A percentile compares a stretch with the other conserved stretches of the same genome.
Conservation (phyloP, 2,329 filamentous ascomycete species). For the Colletotrichum sp. region DNA sequence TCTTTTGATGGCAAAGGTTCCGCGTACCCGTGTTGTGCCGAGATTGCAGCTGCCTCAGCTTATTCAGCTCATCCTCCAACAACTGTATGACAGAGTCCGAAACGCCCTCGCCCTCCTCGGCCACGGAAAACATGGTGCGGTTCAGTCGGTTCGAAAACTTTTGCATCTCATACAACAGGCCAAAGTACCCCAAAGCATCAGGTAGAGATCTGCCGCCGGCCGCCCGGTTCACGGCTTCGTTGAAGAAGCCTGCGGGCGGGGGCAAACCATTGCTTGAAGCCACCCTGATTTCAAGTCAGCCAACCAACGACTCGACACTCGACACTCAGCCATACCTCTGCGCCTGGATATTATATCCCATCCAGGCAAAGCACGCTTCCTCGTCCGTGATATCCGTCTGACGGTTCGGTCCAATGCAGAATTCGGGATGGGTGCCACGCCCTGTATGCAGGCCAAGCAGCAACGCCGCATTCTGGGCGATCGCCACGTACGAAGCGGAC, state of each 20-base stretch:
- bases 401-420: slow-evolving; percentile 44
- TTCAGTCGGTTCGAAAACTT: slow-evolving; percentile 55
- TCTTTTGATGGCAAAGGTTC: background rate
- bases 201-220: slow-evolving; percentile 43
- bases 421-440: slow-evolving; percentile 54
- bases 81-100: slow-evolving; percentile 50
- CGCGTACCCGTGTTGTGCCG: slow-evolving; percentile 50
- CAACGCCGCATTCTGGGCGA: slow-evolving; percentile 52
- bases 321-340: slow-evolving; percentile 43
- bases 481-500: slow-evolving; percentile 50
- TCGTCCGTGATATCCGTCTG: slow-evolving; percentile 52
- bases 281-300: slow-evolving; percentile 30
- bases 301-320: background rate
- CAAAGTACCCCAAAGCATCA: slow-evolving; percentile 49
- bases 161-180: slow-evolving; percentile 53
- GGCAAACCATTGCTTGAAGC: slow-evolving; percentile 51
- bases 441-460: slow-evolving; percentile 58
- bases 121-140: slow-evolving; percentile 50
- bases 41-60: slow-evolving; percentile 49
- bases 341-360: slow-evolving; percentile 56
- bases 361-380: slow-evolving; percentile 59
- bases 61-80: slow-evolving; percentile 58
- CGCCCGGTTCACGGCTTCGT: slow-evolving; percentile 53
- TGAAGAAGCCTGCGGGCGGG: slow-evolving; percentile 48
- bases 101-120: slow-evolving; percentile 52